Conservation (phyloP, 768 basidiomycete species). For the Leccinum sublutescens region DNA sequence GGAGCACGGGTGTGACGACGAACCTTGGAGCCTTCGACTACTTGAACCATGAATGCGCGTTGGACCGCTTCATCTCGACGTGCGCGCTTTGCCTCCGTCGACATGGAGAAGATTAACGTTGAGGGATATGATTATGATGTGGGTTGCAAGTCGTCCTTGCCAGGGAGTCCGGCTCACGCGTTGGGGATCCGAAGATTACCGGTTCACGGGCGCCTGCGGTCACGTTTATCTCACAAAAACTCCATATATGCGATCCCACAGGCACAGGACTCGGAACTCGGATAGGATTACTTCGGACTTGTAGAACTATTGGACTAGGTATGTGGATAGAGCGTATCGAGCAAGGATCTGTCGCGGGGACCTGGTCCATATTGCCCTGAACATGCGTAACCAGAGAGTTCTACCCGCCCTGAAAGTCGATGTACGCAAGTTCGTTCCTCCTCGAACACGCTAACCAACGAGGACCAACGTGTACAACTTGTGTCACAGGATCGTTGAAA, state of each 20-base stretch:
- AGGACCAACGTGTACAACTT: constrained; percentile 36
- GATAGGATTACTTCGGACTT: neutral
- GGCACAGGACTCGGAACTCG: neutral
- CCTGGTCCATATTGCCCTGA: no score
- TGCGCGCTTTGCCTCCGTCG: constrained; percentile 29
- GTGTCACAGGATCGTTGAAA: constrained; percentile 37
- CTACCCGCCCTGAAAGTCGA: constrained; percentile 24
- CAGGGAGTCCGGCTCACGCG: neutral
- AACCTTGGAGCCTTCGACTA: constrained; percentile 57
- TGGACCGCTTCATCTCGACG: constrained; percentile 55
- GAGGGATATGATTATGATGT: neutral
- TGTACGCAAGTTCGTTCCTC: constrained; percentile 33
- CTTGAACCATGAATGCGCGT: constrained; percentile 56
- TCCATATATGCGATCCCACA: neutral
- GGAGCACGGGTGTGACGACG: constrained; percentile 22
- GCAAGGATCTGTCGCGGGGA: neutral
- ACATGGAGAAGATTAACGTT: constrained; percentile 21
- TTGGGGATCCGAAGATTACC: constrained; percentile 5
- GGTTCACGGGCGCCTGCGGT: neutral
- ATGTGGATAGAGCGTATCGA: neutral
- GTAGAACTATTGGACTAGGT: neutral
- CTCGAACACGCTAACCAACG: constrained; percentile 40
- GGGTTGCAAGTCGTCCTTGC: neutral
- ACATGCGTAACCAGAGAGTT: neutral
- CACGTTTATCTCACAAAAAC: neutral